Evolutionary conservation across 139 green algal species (phyloP).

Genomic region (Coelastrella sp.): DNA sequence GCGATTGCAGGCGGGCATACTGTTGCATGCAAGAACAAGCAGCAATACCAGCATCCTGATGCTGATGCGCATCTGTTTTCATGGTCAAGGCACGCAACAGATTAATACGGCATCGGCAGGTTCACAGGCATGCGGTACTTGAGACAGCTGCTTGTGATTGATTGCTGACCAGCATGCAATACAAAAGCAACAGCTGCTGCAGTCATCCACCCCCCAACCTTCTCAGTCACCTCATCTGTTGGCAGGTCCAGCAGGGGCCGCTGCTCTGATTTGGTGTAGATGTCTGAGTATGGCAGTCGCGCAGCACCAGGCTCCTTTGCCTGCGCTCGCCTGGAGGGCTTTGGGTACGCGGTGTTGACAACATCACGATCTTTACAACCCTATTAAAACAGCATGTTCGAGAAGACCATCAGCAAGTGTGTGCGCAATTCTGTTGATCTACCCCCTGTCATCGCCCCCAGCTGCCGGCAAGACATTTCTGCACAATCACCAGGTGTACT

Average conservation of each 20-base stretch:
- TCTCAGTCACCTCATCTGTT: not conserved
- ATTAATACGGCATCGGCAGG: too few relatives aligned
- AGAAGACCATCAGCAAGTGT: too few relatives aligned
- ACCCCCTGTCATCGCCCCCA: not conserved
- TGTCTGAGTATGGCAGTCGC: not conserved
- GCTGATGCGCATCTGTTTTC: too few relatives aligned
- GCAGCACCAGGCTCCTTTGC: not conserved
- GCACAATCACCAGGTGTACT: too few relatives aligned
- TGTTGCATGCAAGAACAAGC: too few relatives aligned
- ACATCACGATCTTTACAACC: conserved; percentile 24
- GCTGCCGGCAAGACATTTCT: too few relatives aligned
- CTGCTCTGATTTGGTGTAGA: conserved; percentile 10
- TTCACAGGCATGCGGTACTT: not conserved
- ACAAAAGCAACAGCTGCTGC: not conserved
- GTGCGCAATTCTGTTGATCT: not conserved
- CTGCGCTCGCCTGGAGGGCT: conserved; percentile 4
- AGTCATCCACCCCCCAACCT: not conserved
- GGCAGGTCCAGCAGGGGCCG: not conserved
- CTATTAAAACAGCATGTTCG: not conserved
- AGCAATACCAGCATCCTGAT: too few relatives aligned
- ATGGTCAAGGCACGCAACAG: too few relatives aligned
- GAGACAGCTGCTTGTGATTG: not conserved
- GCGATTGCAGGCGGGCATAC: too few relatives aligned
- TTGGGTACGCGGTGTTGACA: not conserved
- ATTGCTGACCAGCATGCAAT: not conserved